phyloP scores from a whole-genome alignment of 1,284 basidiomycete genomes.

The Marasmius oreades region DNA sequence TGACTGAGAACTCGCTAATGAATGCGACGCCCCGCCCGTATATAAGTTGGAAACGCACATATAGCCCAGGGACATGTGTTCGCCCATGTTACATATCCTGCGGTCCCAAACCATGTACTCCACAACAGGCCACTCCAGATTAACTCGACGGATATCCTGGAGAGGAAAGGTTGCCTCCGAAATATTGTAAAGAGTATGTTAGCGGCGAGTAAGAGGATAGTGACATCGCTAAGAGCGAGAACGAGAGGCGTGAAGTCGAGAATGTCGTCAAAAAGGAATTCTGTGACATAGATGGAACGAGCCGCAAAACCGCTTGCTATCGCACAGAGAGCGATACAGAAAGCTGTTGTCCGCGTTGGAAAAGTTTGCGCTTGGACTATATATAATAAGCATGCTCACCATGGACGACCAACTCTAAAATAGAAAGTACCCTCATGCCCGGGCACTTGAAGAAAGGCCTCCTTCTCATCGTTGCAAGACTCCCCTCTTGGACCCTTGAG shows the following conservation, averaged over 20 bases:
- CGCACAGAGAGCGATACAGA: neutral
- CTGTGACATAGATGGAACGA: neutral
- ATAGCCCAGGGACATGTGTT: neutral
- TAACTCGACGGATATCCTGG: neutral
- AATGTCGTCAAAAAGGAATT: neutral
- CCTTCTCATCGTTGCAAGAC: neutral
- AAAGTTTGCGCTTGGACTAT: neutral
- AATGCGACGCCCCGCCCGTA: neutral
- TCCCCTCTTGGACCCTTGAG: too few species aligned
- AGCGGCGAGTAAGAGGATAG: constrained; percentile 9
- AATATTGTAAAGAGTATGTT: constrained; percentile 3
- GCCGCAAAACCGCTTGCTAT: neutral
- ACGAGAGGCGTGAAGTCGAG: constrained; percentile 8
- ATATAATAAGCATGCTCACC: neutral
- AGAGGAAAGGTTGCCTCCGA: neutral
- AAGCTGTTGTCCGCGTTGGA: neutral
- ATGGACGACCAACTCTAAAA: neutral
- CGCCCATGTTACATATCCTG: neutral
- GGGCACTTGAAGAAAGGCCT: neutral
- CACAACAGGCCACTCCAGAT: neutral
- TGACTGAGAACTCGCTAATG: neutral
- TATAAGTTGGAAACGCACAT: neutral
- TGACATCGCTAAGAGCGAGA: constrained; percentile 13
- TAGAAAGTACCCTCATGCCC: neutral
- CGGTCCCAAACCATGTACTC: neutral